Evolutionary conservation across 768 basidiomycete species (phyloP), one percentile per base, ranked within the genome.

Genomic region (Leucocoprinus birnbaumii): DNA sequence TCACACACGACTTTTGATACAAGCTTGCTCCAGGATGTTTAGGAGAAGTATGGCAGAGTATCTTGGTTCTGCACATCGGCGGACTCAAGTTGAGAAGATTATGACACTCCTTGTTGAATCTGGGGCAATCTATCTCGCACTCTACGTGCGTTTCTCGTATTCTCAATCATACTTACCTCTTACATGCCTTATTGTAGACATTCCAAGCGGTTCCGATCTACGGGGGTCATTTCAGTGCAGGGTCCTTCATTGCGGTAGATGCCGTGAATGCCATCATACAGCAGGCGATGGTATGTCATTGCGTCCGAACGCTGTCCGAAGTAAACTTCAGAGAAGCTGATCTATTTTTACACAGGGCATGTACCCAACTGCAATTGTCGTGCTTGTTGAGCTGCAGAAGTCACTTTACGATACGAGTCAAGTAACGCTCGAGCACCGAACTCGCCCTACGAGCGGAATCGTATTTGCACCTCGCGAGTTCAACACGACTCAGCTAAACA

Each of bases 131-230:
- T 69, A 68, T 46, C 53, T 69, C 31, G 60, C 61, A 7, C 55
- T 68, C 52, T 69, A 68, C 44, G 68, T 67, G 24, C 24, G 65
- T 53, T 31, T 31, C 11, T 37, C 25, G 9, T 27, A 2, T 22
- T n/a, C 16, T 31, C 31, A 24, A 16, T 21, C 38, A 19, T 44
- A 11, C 26, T 24, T 18, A 46, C 21, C 18, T 22, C 44, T 8
- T 27, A 38, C 52, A 27, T 57, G 6, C 48, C 31, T 10, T 37
- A n/a, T 1, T 25, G 16, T 48, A 66, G 67, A 67, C 66, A 0
- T 57, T 69, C 10, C 67, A 67, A 64, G 66, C 67, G 4, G 57
- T 67, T 19, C 67, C 66, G 13, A 68, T 70, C 41, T 68, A 66
- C 19, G 65, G 63, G 9, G 64, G 62, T 21, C 40, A 52, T n/a